These are phyloP conservation scores for Cicer yamashitae DNA, from an alignment of 306 rosid genomes.

Conservation along the genomic window DNA sequence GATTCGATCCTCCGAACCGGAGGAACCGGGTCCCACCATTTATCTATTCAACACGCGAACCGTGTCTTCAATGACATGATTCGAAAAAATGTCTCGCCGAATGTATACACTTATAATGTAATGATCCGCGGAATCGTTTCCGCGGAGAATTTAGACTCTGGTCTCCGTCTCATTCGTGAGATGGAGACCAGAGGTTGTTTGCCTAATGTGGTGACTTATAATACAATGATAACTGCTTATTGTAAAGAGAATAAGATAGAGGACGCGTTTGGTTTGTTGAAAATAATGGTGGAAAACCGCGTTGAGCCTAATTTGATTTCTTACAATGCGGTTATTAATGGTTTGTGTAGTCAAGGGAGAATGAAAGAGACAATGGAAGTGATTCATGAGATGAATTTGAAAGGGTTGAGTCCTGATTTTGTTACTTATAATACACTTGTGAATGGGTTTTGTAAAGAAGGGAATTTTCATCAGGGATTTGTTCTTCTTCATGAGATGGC, in stretches of 20 bases:
- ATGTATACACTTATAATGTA: constrained; percentile 76
- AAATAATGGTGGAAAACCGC: constrained; percentile 59
- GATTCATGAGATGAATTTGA: constrained; percentile 66
- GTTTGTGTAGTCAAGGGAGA: constrained; percentile 71
- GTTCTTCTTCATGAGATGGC: constrained; percentile 76
- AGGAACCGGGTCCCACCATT: constrained; percentile 12
- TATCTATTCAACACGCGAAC: background rate
- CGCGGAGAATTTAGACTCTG: constrained; percentile 61
- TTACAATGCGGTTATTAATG: constrained; percentile 77
- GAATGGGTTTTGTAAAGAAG: constrained; percentile 78
- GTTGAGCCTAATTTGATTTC: constrained; percentile 80
- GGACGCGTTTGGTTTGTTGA: constrained; percentile 63
- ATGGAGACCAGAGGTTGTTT: constrained; percentile 78
- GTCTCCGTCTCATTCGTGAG: constrained; percentile 52
- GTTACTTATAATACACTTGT: constrained; percentile 82
- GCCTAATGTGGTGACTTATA: constrained; percentile 77
- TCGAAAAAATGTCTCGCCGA: constrained; percentile 66
- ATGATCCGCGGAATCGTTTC: constrained; percentile 72
- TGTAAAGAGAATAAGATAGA: constrained; percentile 62
- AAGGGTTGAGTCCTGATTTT: constrained; percentile 68
- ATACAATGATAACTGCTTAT: constrained; percentile 69
- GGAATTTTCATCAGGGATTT: constrained; percentile 82
- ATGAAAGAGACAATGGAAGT: constrained; percentile 59
- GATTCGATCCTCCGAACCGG: constrained; percentile 56
- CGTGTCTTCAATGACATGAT: constrained; percentile 66